Conservation (phyloP, 2,329 filamentous ascomycete species). For the Fusarium nodosum region DNA sequence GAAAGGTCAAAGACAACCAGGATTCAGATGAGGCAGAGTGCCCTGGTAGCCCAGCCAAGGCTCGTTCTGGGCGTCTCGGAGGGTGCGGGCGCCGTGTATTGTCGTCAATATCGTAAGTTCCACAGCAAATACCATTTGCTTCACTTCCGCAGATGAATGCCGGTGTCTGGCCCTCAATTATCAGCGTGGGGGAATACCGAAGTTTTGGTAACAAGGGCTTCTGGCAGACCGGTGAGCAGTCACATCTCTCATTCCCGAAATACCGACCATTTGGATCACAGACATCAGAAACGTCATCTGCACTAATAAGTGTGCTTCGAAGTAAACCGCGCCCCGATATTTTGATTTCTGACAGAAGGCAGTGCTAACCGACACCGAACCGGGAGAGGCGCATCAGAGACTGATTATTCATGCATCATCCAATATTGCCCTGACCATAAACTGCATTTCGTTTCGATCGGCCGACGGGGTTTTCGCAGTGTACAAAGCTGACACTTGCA, state of each 20-base stretch:
- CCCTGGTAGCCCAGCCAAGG: slow-evolving; percentile 4
- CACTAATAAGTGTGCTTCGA: slow-evolving; percentile 18
- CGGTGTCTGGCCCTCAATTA: slow-evolving; percentile 25
- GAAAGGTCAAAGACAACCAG: neutral
- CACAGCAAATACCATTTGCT: slow-evolving; percentile 7
- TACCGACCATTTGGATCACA: slow-evolving; percentile 38
- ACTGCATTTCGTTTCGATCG: slow-evolving; percentile 11
- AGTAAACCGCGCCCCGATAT: slow-evolving; percentile 17
- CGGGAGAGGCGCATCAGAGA: slow-evolving; percentile 22
- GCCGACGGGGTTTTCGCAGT: slow-evolving; percentile 11
- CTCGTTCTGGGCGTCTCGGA: neutral
- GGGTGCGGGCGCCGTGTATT: slow-evolving; percentile 3
- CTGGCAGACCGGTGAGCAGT: slow-evolving; percentile 45
- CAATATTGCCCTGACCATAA: slow-evolving; percentile 13
- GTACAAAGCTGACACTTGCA: slow-evolving; percentile 13
- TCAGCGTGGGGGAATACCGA: slow-evolving; percentile 40
- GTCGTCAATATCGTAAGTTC: slow-evolving; percentile 1
- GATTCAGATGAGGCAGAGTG: slow-evolving; percentile 4
- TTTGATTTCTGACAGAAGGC: slow-evolving; percentile 31
- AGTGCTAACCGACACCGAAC: slow-evolving; percentile 25
- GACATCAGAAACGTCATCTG: slow-evolving; percentile 27
- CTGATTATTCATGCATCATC: slow-evolving; percentile 1
- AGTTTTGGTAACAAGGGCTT: slow-evolving; percentile 41
- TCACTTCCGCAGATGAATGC: slow-evolving; percentile 22
- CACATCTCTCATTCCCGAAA: slow-evolving; percentile 33